Base-by-base conservation (phyloP, 1,284 basidiomycete genomes). In the Apiotrichum mycotoxinovorans region DNA sequence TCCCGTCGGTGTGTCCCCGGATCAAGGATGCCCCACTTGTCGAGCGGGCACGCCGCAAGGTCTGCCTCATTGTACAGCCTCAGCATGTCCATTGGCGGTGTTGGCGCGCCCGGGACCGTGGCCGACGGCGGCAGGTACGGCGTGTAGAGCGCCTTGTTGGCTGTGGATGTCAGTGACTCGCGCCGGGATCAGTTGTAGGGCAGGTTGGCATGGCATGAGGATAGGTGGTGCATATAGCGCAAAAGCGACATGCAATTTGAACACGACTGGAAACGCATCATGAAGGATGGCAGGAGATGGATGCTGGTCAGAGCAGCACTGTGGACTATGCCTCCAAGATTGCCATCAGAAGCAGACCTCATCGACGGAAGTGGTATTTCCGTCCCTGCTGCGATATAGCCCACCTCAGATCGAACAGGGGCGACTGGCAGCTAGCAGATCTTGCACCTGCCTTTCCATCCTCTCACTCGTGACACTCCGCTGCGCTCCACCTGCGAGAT, bases 21-120 rank as follows among this genome's bases (percentile, higher is more conserved):
- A 52, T 77, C 76, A 1, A 75, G 56, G 18, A 78, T 77, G 1
- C 75, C 76, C 76, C 76, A 78, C 50, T 72, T 75, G 58, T 78
- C 76, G 15, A 68, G 40, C 9, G 69, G 68, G 55, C 73, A 74
- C 17, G 20, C 37, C 1, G 58, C 60, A 3, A 74, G 64, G 56
- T 78, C 76, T 4, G 58, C 59, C 0, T 50, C 27, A 2, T 70
- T 69, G 57, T 77, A 75, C 26, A 78, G 62, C 10, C 73, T 56
- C 22, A 75, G 61, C 73, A 78, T 75, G 23, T 64, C 60, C 76
- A 78, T 77, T 34, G 66, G 63, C 12, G 66, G 55, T 10, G 61
- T 50, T 12, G 56, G 51, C 22, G 46, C 53, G n/a, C 46, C 50
- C 17, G 57, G 40, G 47, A 48, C 47, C 18, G 52, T 22, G 4